Conservation (phyloP, 768 basidiomycete species). For the Podaxis rugospora region DNA sequence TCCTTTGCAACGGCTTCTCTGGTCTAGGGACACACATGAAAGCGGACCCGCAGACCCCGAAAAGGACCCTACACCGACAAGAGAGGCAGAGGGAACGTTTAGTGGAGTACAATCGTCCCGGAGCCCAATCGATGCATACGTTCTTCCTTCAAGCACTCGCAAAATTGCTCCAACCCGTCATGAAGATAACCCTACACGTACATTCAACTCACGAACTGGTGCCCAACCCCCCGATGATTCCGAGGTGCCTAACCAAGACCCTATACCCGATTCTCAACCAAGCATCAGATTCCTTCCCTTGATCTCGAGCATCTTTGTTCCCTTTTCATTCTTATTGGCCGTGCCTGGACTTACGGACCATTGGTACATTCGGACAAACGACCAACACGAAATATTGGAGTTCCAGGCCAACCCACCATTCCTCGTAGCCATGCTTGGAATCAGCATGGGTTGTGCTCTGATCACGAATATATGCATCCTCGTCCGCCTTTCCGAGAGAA, state of each 20-base stretch:
- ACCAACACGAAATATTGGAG: conserved; percentile 38
- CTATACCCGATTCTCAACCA: conserved; percentile 2
- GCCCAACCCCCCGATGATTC: not conserved
- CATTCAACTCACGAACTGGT: not conserved
- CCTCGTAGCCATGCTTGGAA: conserved; percentile 53
- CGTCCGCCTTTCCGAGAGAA: conserved; percentile 66
- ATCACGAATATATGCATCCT: conserved; percentile 68
- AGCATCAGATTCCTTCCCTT: conserved; percentile 59
- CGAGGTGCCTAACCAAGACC: conserved; percentile 23
- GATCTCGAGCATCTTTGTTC: conserved; percentile 61
- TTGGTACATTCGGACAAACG: conserved; percentile 63
- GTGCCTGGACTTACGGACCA: conserved; percentile 76
- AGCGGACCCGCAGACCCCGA: not conserved
- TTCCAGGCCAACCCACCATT: conserved; percentile 49
- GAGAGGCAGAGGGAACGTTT: not conserved
- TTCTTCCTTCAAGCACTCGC: not conserved
- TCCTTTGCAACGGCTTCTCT: not conserved
- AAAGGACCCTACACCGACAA: not conserved
- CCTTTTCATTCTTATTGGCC: conserved; percentile 77
- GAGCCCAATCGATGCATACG: not conserved
- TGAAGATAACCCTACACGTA: not conserved
- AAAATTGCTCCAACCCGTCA: not conserved
- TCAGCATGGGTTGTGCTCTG: conserved; percentile 67
- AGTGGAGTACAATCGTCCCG: not conserved
- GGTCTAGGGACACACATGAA: not conserved